A percentile compares a stretch with the other conserved stretches of the same genome.
phyloP scores from a whole-genome alignment of 345 rosid species.

The Luvunga scandens region DNA sequence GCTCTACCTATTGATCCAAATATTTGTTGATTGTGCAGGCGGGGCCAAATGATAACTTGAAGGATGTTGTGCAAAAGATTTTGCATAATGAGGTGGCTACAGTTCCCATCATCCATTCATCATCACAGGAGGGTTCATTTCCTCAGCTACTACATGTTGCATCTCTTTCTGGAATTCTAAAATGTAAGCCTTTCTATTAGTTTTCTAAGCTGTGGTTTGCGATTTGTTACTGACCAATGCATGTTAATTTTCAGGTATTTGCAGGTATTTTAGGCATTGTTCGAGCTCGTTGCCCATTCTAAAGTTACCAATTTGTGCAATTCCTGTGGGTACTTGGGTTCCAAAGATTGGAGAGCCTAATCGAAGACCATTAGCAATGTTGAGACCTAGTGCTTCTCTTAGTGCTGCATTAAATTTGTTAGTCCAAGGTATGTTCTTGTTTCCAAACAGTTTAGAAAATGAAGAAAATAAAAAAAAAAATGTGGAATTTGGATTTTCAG shows the following conservation, averaged over 20 bases:
- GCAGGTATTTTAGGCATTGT: conserved; percentile 54
- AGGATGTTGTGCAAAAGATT: conserved; percentile 48
- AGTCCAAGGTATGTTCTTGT: conserved; percentile 50
- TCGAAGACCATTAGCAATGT: conserved; percentile 48
- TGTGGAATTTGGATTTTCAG: neutral
- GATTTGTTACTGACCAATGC: conserved; percentile 24
- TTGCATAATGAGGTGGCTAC: conserved; percentile 47
- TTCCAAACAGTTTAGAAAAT: neutral
- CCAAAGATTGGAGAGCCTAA: conserved; percentile 51
- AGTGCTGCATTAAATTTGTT: conserved; percentile 59
- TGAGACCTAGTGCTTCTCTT: conserved; percentile 63
- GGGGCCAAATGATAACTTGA: conserved; percentile 49
- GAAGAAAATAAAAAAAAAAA: neutral
- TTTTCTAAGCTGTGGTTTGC: neutral
- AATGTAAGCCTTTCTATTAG: conserved; percentile 35
- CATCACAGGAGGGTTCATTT: conserved; percentile 52
- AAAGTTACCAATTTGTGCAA: conserved; percentile 44
- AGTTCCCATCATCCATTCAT: conserved; percentile 48
- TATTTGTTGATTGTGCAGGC: conserved; percentile 38
- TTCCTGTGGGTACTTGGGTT: conserved; percentile 57
- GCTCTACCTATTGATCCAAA: neutral
- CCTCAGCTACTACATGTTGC: conserved; percentile 61
- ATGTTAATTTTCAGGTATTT: conserved; percentile 43
- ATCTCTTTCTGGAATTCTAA: conserved; percentile 46
- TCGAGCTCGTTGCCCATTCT: conserved; percentile 45